These are phyloP conservation scores for Dryas integrifolia DNA, from an alignment of 331 rosid species.

Conservation along the genomic window DNA sequence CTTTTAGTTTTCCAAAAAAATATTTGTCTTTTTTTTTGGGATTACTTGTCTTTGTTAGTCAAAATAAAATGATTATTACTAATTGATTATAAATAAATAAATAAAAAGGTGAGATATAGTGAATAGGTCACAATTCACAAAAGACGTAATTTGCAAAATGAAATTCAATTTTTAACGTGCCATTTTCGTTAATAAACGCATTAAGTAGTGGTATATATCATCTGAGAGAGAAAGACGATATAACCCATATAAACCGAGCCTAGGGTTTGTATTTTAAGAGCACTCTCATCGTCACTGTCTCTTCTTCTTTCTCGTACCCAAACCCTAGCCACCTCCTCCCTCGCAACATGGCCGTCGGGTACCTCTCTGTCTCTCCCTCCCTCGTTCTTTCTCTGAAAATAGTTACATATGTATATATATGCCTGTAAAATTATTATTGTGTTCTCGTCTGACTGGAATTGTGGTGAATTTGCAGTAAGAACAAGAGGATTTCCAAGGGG, in stretches of 20 bases:
- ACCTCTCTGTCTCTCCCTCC: background rate
- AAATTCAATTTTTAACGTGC: background rate
- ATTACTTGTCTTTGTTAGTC: too few species aligned
- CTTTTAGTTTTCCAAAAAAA: too few species aligned
- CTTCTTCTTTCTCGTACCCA: slow-evolving; percentile 7
- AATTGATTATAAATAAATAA: too few species aligned
- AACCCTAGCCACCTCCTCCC: slow-evolving; percentile 9
- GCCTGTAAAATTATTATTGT: background rate
- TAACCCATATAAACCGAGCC: background rate
- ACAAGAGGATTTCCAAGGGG: slow-evolving; percentile 71
- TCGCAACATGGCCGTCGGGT: slow-evolving; percentile 41
- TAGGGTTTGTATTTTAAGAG: background rate
- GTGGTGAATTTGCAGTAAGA: slow-evolving; percentile 35
- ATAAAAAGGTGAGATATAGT: too few species aligned
- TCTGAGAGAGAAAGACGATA: background rate
- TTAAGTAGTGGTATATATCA: background rate
- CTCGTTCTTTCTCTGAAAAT: background rate
- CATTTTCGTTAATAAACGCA: slow-evolving; percentile 17
- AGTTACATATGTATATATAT: background rate
- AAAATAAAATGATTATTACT: too few species aligned
- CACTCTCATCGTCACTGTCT: background rate
- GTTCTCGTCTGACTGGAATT: background rate
- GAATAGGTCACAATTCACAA: too few species aligned
- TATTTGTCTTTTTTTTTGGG: too few species aligned
- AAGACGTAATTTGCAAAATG: background rate